phyloP scores from a whole-genome alignment of 2,329 filamentous ascomycete species.

The Epichloe uncinata region DNA sequence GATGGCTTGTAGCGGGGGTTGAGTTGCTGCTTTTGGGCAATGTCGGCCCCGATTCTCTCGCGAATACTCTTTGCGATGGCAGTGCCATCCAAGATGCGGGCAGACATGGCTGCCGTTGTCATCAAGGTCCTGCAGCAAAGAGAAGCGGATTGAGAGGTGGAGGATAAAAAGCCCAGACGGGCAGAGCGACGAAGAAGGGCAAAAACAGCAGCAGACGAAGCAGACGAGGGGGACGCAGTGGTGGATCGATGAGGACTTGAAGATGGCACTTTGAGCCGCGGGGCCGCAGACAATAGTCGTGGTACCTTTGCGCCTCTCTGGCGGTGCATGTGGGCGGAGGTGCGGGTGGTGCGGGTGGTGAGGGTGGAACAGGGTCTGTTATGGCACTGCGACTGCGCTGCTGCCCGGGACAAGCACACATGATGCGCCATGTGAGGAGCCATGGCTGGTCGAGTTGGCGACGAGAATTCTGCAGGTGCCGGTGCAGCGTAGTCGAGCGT shows the following conservation, averaged over 20 bases:
- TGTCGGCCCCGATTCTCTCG: conserved; percentile 66
- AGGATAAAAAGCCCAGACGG: not conserved
- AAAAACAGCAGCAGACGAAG: not conserved
- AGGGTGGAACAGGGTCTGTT: too few relatives aligned
- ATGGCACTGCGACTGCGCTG: not conserved
- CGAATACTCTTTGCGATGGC: conserved; percentile 88
- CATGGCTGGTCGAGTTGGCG: conserved; percentile 1
- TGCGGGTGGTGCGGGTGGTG: too few relatives aligned
- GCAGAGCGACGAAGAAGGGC: conserved; percentile 1
- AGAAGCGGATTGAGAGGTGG: not conserved
- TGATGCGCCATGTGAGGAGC: conserved; percentile 1
- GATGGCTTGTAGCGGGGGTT: conserved; percentile 84
- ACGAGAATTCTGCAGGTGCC: too few relatives aligned
- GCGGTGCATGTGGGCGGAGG: not conserved
- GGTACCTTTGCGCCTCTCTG: not conserved
- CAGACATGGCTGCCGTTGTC: conserved; percentile 57
- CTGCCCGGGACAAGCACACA: not conserved
- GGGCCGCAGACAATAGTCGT: not conserved
- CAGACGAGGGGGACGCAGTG: too few relatives aligned
- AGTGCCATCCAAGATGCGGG: conserved; percentile 87
- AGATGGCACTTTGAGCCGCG: not conserved
- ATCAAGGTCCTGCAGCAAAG: conserved; percentile 23
- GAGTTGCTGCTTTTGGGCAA: conserved; percentile 63
- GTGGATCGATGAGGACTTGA: not conserved
- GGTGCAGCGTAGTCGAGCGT: too few relatives aligned